These are phyloP conservation scores for Echeveria elegans DNA, from an alignment of 164 flowering plant species.

Conservation along the genomic window DNA sequence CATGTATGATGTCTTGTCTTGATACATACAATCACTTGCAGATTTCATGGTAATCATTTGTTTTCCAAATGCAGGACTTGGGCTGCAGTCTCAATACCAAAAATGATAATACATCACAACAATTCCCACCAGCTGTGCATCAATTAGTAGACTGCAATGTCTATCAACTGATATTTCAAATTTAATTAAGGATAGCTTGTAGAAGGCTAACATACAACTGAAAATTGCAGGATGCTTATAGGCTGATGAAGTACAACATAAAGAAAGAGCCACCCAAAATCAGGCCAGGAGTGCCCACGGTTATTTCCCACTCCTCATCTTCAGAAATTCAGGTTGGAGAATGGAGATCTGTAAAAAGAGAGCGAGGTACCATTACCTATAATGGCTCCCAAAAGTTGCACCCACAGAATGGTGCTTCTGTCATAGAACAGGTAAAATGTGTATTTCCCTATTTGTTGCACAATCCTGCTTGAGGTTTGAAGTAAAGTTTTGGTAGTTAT, in stretches of 20 bases:
- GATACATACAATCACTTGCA: neutral
- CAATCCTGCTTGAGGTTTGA: neutral
- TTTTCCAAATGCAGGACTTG: neutral
- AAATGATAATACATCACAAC: neutral
- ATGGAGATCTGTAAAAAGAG: constrained; percentile 35
- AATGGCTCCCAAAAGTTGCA: constrained; percentile 12
- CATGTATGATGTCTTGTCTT: neutral
- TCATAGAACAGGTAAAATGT: constrained; percentile 21
- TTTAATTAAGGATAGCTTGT: neutral
- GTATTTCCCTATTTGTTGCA: neutral
- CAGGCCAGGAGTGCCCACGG: constrained; percentile 26
- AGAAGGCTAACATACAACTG: neutral
- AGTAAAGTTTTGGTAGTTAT: neutral
- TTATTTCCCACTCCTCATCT: constrained; percentile 11
- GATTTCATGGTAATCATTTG: neutral
- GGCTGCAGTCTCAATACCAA: neutral
- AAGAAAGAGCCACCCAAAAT: constrained; percentile 13
- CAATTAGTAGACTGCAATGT: neutral
- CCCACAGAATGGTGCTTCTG: constrained; percentile 19
- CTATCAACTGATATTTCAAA: neutral
- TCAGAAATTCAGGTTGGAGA: constrained; percentile 40
- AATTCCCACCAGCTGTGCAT: neutral
- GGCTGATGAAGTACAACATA: neutral
- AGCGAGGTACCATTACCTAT: constrained; percentile 17
- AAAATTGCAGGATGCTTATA: neutral